Conservation (phyloP, 352 stramenopile species). For the Phytophthora quininea region DNA sequence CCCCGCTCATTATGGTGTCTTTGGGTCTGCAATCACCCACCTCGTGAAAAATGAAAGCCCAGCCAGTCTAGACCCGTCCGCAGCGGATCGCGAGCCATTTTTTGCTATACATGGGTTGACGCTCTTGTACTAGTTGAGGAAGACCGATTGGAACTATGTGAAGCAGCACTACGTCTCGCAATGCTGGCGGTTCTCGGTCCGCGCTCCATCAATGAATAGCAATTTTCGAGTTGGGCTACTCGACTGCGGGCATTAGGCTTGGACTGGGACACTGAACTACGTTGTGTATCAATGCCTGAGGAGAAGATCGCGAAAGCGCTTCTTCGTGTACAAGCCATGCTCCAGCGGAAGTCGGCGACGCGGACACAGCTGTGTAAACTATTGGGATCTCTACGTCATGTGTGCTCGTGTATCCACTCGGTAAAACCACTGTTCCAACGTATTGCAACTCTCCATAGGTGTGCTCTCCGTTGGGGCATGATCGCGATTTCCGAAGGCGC, state of each 20-base stretch:
- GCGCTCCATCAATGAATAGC: constrained; percentile 20
- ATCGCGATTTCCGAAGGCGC: neutral
- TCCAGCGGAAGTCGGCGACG: neutral
- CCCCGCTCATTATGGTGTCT: neutral
- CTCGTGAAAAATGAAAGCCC: constrained; percentile 20
- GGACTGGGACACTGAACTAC: constrained; percentile 8
- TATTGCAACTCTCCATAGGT: neutral
- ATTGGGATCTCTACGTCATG: neutral
- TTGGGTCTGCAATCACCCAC: constrained; percentile 17
- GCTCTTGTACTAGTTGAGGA: constrained; percentile 29
- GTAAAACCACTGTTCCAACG: constrained; percentile 5
- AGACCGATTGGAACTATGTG: constrained; percentile 4
- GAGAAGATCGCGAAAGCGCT: constrained; percentile 18
- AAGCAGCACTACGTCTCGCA: constrained; percentile 10
- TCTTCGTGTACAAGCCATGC: neutral
- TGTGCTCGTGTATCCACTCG: constrained; percentile 1
- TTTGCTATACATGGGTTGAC: constrained; percentile 34
- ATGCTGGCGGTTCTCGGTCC: constrained; percentile 22
- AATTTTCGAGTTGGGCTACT: constrained; percentile 14
- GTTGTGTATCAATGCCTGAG: constrained; percentile 17
- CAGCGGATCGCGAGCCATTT: constrained; percentile 12
- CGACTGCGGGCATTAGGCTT: constrained; percentile 14
- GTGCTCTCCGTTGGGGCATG: neutral
- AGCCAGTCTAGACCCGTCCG: neutral
- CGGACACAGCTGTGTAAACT: neutral